These are phyloP conservation scores for Diplodia intermedia DNA, from an alignment of 2,329 filamentous ascomycete species.

Conservation along the genomic window DNA sequence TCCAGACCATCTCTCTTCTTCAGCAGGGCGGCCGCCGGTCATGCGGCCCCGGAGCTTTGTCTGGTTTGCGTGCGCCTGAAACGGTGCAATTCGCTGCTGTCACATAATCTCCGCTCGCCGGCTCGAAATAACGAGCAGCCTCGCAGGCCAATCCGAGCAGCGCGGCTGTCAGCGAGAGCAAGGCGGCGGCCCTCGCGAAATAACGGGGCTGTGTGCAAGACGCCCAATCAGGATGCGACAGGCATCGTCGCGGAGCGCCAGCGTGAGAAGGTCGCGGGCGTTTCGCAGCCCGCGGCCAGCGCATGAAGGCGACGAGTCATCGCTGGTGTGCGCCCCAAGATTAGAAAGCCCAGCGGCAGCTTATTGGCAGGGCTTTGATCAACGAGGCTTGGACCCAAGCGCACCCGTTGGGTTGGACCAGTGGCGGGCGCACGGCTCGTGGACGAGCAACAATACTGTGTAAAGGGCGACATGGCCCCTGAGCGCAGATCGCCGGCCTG, in stretches of 20 bases:
- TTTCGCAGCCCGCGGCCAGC: slow-evolving; percentile 21
- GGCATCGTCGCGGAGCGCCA: not conserved
- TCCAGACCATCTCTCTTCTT: slow-evolving; percentile 2
- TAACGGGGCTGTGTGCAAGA: slow-evolving; percentile 11
- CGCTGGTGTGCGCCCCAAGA: slow-evolving; percentile 13
- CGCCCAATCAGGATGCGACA: slow-evolving; percentile 11
- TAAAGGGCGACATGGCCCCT: not conserved
- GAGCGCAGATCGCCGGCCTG: not conserved
- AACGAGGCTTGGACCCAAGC: slow-evolving; percentile 2
- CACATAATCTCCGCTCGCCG: not conserved
- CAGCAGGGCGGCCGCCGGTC: not conserved
- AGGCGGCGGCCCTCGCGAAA: slow-evolving; percentile 11
- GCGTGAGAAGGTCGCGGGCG: slow-evolving; percentile 23
- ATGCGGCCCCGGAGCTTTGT: slow-evolving; percentile 1
- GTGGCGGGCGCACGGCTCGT: slow-evolving; percentile 16
- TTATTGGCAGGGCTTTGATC: slow-evolving; percentile 1
- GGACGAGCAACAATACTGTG: slow-evolving; percentile 6
- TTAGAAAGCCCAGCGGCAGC: slow-evolving; percentile 22
- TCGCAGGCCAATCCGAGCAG: not conserved
- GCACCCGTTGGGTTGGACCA: not conserved
- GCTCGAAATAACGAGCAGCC: slow-evolving; percentile 2
- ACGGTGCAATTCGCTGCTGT: slow-evolving; percentile 1
- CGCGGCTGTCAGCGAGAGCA: not conserved
- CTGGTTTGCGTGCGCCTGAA: not conserved
- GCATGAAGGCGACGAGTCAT: slow-evolving; percentile 29